These are phyloP conservation scores for Alternaria brassicicola DNA, from an alignment of 2,329 filamentous ascomycete species.

Conservation along the genomic window DNA sequence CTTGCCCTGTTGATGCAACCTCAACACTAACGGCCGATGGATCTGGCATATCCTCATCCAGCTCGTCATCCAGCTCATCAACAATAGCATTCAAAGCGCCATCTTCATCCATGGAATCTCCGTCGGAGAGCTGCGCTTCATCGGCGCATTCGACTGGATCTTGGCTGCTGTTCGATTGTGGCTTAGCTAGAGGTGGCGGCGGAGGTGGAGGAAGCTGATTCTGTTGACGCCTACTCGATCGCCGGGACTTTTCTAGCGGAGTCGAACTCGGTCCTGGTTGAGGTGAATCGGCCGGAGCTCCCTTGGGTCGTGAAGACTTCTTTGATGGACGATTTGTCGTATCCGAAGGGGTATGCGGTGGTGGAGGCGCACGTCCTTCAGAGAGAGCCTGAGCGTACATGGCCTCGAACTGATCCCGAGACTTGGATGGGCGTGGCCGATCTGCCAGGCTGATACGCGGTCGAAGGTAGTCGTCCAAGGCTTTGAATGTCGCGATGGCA, in stretches of 20 bases:
- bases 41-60: constrained; percentile 70
- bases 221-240: constrained; percentile 65
- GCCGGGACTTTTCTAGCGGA: constrained; percentile 68
- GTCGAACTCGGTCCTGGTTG: constrained; percentile 54
- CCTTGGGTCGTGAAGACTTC: constrained; percentile 42
- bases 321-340: constrained; percentile 39
- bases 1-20: constrained; percentile 81
- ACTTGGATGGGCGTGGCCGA: constrained; percentile 67
- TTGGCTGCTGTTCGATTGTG: constrained; percentile 32
- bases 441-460: constrained; percentile 84
- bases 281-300: constrained; percentile 49
- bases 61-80: constrained; percentile 86
- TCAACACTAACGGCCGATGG: constrained; percentile 91
- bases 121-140: constrained; percentile 80
- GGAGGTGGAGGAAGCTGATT: constrained; percentile 60
- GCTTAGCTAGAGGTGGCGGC: constrained; percentile 57
- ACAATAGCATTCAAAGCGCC: constrained; percentile 80
- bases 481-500: constrained; percentile 97
- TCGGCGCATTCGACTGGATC: constrained; percentile 89
- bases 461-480: constrained; percentile 91
- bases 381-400: constrained; percentile 73
- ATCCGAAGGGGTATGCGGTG: constrained; percentile 45
- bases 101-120: constrained; percentile 70
- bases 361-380: constrained; percentile 47
- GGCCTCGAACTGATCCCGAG: constrained; percentile 70